These are phyloP conservation scores for Cercophora newfieldiana DNA, from an alignment of 495 filamentous ascomycete species.

Conservation along the genomic window DNA sequence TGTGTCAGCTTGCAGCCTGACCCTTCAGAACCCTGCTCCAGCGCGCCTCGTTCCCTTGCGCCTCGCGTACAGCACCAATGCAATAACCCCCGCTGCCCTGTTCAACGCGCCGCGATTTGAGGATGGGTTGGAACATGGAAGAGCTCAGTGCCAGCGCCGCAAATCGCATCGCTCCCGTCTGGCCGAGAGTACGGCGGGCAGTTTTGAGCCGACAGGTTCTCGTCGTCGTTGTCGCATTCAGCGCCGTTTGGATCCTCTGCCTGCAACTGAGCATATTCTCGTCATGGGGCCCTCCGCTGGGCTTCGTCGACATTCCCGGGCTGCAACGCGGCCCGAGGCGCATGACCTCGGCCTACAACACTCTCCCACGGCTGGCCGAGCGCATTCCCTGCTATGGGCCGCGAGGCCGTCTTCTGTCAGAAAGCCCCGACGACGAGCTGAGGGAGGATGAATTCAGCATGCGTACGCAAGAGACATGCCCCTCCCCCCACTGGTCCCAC, in stretches of 20 bases:
- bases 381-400: conserved; percentile 32
- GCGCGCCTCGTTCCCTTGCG: background rate
- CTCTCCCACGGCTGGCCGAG: conserved; percentile 24
- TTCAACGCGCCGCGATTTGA: background rate
- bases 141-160: conserved; percentile 13
- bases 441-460: conserved; percentile 24
- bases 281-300: conserved; percentile 15
- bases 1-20: no score
- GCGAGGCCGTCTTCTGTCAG: conserved; percentile 30
- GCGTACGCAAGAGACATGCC: conserved; percentile 18
- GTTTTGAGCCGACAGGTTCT: conserved; percentile 26
- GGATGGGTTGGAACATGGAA: background rate
- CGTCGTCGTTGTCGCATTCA: conserved; percentile 20
- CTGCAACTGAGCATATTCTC: conserved; percentile 19
- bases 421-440: conserved; percentile 34
- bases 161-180: conserved; percentile 18
- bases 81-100: background rate
- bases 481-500: background rate
- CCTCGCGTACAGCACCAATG: no score
- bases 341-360: conserved; percentile 28
- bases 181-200: conserved; percentile 24
- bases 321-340: conserved; percentile 18
- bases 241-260: conserved; percentile 23
- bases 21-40: no score
- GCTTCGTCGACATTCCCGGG: conserved; percentile 16